Base-by-base conservation (phyloP, 768 basidiomycete species). In the Kwoniella pini region DNA sequence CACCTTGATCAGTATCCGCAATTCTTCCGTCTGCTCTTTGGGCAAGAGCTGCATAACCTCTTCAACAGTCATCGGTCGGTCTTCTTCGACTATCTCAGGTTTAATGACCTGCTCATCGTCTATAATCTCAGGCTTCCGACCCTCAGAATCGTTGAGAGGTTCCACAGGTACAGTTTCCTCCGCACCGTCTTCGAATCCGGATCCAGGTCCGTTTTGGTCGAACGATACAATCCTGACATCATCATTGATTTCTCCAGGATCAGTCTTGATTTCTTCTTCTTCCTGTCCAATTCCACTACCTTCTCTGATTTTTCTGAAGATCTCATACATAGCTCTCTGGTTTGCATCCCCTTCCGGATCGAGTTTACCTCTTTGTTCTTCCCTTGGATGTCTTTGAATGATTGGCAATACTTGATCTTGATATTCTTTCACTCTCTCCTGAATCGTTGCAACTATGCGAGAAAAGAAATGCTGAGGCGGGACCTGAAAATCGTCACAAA, bases 1-100 rank as follows among this genome's bases (percentile, higher is more conserved):
- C 62, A 96, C 93, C 85, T 90, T 93, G 80, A 99, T 87, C 57
- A 91, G 72, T 64, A 99, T 90, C 55, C 96, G 82, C 83, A 96
- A 85, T 70, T 98, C 96, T 72, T 96, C 92, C 36, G 85, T 82
- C 75, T 85, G 81, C 56, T 54, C 64, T 12, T 48, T 43, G 5
- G 40, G 48, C 11, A 66, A 51, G 11, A 79, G 81, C 57, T 83
- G 81, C 74, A 88, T 88, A 65, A 88, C 85, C 49, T 89, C 77
- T 60, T 85, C 83, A 57, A 76, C 74, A 42, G 72, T 84, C 83
- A 77, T 79, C 76, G 66, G 76, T 70, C 22, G 62, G 13, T 66
- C 54, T 12, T 57, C 64, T 38, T 62, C 60, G 4, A 55, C 19
- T 26, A 50, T 27, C 33, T 63, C 61, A n/a, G n/a, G n/a, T 15